Evolutionary conservation across 2,329 filamentous ascomycete genomes (phyloP), one percentile per base, ranked within the genome.

Genomic region (Rachicladosporium sp.): DNA sequence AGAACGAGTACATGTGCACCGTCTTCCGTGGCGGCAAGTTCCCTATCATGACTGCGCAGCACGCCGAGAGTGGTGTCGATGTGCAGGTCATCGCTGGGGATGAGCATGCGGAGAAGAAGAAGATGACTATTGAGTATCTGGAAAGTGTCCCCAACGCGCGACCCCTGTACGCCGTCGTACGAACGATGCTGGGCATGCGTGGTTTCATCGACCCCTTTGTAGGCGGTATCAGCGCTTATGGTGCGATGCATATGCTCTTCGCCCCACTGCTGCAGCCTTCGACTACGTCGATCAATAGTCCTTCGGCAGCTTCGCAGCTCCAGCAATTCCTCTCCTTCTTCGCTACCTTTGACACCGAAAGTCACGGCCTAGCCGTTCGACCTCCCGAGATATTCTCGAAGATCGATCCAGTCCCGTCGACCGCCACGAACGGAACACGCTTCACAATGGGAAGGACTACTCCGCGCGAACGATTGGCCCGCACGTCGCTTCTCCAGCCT

Each of bases 231-330:
- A 66, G 66, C 10, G 67, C 71, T 0, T 75, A 78, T 49, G 60
- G 66, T 9, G 57, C 76, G 7, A 65, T 74, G 49, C 70, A 76
- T 59, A 70, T 78, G 62, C 55, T 78, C 11, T 67, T 71, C 10
- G 70, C 72, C 4, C 66, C 68, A 21, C 54, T 77, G 42, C 10
- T 11, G 33, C 12, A 33, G 23, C 10, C 33, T 29, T n/a, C 13
- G 43, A 19, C 15, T 19, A 19, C 15, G 15, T 19, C 15, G 15
- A 19, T 5, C 15, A 19, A 19, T 19, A 19, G 15, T 19, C 15
- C 15, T 23, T 43, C 55, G 32, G 52, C 65, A 2, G 68, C 56
- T 11, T 50, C 58, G 4, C 65, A 67, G 13, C 59, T 79, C 3
- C 49, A 71, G 2, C 54, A 59, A 15, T 62, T 76, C 42, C 54